Evolutionary conservation across 345 rosid genomes (phyloP).

Genomic region (Gossypium anomalum): DNA sequence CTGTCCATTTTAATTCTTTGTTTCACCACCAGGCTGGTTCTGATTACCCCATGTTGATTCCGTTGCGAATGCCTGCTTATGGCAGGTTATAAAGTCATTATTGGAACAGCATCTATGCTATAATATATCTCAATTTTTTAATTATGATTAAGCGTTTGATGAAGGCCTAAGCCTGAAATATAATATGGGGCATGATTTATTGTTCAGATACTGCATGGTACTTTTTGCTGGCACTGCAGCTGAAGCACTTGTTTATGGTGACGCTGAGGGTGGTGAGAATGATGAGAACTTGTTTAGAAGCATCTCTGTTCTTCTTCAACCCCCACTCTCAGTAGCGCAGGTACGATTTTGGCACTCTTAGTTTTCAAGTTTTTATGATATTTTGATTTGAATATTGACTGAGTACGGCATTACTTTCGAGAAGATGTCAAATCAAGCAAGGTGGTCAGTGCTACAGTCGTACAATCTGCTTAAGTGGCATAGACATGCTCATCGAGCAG

Average conservation of each 20-base stretch:
- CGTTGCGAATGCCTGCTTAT: neutral
- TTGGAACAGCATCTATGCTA: neutral
- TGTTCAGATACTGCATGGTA: conserved; percentile 84
- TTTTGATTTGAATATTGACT: neutral
- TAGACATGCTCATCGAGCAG: conserved; percentile 65
- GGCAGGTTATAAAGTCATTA: neutral
- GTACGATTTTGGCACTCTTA: conserved; percentile 22
- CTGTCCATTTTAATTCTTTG: neutral
- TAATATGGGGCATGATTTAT: conserved; percentile 4
- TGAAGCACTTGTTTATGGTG: conserved; percentile 84
- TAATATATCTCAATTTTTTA: neutral
- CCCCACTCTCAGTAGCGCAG: conserved; percentile 79
- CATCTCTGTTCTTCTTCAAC: conserved; percentile 71
- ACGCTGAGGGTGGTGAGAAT: conserved; percentile 96
- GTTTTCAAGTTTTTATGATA: conserved; percentile 3
- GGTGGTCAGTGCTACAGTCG: conserved; percentile 84
- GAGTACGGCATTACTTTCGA: conserved; percentile 2
- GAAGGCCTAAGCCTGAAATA: neutral
- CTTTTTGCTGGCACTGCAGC: conserved; percentile 98
- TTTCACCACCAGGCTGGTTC: neutral
- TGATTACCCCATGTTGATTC: neutral
- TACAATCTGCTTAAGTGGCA: conserved; percentile 94
- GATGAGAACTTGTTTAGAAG: conserved; percentile 92
- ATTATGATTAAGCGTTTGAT: neutral
- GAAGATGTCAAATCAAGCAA: conserved; percentile 99